Evolutionary conservation across 371 early-diverging fungal species (phyloP), one percentile per base, ranked within the genome.

Genomic region (Rhizopus arrhizus): DNA sequence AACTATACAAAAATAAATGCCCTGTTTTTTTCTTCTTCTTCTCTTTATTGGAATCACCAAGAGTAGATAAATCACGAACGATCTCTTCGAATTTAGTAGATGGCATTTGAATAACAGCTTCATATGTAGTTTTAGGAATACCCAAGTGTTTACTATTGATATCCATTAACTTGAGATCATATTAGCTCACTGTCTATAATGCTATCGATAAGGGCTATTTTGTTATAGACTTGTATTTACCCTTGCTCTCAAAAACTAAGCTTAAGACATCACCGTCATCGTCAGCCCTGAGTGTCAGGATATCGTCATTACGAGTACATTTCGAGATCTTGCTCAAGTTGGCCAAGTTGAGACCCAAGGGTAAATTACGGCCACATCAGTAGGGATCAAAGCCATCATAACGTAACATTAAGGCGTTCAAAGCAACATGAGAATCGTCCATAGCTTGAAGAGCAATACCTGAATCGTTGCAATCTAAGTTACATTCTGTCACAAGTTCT

Each of bases 401-500:
- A 56, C 94, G 87, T 47, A 98, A 81, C 64, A 95, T 77, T 61
- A 98, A 86, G 32, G 95, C 84, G 8, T 95, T 95, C 55, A 99
- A 86, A 22, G 97, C 96, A 13, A 99, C 96, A 79, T 99, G 98
- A 41, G 96, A 91, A 83, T 90, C 93, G 81, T 99, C 99, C 98
- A 99, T 99, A 54, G 97, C 96, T 83, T 99, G 99, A n/a, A 99
- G 85, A 33, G 92, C 86, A 62, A 99, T 92, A 64, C 99, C 99
- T 42, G 90, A 81, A 64, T 97, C 96, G 52, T 86, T 91, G 79
- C 97, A 97, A 74, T 99, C 98, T 83, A 98, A 95, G 87, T 99
- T 99, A 73, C 92, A 95, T 73, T 99, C 96, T 16, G 89, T 86
- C 56, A 99, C 96, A 56, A 99, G 86, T 67, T 99, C 99, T 82